phyloP scores from a whole-genome alignment of 805 yeast species.

The Starmerella ratchasimensis region DNA sequence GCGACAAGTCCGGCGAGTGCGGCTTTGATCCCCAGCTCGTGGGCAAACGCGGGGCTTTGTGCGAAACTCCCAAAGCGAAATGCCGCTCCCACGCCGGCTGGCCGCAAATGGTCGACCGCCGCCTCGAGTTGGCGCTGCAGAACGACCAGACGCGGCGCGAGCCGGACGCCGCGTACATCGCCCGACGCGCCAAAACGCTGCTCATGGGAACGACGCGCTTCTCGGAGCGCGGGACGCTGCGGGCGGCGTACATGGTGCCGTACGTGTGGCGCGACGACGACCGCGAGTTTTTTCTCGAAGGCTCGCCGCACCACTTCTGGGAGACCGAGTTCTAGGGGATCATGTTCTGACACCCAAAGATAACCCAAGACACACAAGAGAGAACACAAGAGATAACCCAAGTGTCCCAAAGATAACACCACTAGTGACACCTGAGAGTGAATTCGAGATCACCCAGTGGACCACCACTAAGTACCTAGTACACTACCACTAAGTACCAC shows the following conservation, averaged over 20 bases:
- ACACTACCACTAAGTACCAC: too few species aligned
- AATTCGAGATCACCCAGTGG: too few species aligned
- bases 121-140: neutral
- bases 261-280: constrained; percentile 11
- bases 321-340: constrained; percentile 9
- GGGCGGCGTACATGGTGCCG: constrained; percentile 2
- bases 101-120: constrained; percentile 2
- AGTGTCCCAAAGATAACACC: too few species aligned
- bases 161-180: constrained; percentile 8
- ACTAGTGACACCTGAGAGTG: too few species aligned
- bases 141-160: neutral
- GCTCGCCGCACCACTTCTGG: constrained; percentile 10
- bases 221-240: neutral
- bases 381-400: too few species aligned
- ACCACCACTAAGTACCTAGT: too few species aligned
- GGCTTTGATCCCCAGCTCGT: constrained; percentile 6
- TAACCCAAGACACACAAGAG: too few species aligned
- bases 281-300: constrained; percentile 5
- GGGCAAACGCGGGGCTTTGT: neutral
- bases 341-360: too few species aligned
- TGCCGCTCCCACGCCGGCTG: constrained; percentile 8
- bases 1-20: constrained; percentile 1
- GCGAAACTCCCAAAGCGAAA: neutral
- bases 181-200: constrained; percentile 5
- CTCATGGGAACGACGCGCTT: constrained; percentile 11